A percentile compares a stretch with the other conserved stretches of the same genome.
Conservation (phyloP, 2,329 filamentous ascomycete genomes). For the Ploettnerulaceae sp. region DNA sequence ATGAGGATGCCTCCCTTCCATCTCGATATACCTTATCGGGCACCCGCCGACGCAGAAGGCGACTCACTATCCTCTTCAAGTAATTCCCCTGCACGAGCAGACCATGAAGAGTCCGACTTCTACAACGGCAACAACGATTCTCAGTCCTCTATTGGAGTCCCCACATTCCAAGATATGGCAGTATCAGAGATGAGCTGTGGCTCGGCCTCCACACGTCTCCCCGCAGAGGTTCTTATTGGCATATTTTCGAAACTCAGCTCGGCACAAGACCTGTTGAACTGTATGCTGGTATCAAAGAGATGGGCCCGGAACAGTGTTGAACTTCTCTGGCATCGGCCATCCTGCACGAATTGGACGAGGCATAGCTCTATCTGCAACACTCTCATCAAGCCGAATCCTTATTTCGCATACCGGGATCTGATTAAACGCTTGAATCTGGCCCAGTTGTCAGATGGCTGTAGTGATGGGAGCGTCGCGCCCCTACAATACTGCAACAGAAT, state of each 20-base stretch:
- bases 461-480: slow-evolving; percentile 81
- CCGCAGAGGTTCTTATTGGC: slow-evolving; percentile 90
- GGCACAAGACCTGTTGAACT: slow-evolving; percentile 73
- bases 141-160: slow-evolving; percentile 81
- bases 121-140: slow-evolving; percentile 88
- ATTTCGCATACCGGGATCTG: slow-evolving; percentile 84
- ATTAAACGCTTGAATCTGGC: slow-evolving; percentile 91
- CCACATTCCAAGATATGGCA: slow-evolving; percentile 70
- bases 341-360: slow-evolving; percentile 81
- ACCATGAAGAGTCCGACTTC: slow-evolving; percentile 91
- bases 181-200: slow-evolving; percentile 63
- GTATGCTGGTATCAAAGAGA: slow-evolving; percentile 88
- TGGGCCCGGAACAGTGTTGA: slow-evolving; percentile 94
- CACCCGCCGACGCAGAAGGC: slow-evolving; percentile 29
- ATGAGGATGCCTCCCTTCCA: slow-evolving; percentile 29
- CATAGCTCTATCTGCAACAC: slow-evolving; percentile 77
- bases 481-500: slow-evolving; percentile 83
- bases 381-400: slow-evolving; percentile 65
- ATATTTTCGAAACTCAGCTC: slow-evolving; percentile 81
- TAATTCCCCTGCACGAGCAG: slow-evolving; percentile 68
- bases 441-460: slow-evolving; percentile 67
- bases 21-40: slow-evolving; percentile 29
- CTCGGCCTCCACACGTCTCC: slow-evolving; percentile 78
- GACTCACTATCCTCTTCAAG: slow-evolving; percentile 48
- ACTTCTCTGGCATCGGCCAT: slow-evolving; percentile 88